Evolutionary conservation across 2,329 filamentous ascomycete genomes (phyloP), one percentile per base, ranked within the genome.

Genomic region (Escovopsis weberi): DNA sequence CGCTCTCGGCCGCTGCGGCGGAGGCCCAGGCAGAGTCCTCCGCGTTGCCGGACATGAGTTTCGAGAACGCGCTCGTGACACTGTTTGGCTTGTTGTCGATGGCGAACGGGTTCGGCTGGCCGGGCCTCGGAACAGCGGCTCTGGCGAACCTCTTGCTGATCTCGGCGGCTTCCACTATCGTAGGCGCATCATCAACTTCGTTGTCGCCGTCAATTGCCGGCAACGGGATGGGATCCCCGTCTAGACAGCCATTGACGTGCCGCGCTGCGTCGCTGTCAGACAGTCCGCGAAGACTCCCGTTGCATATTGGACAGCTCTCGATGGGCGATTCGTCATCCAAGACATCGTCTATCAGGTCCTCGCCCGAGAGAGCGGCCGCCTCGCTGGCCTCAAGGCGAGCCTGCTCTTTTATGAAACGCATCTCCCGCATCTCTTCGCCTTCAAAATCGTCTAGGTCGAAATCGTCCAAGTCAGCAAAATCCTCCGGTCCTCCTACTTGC

Each of bases 211-310:
- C 45, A 26, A 51, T 49, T 32, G 54, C 53, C 6, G 62, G 72
- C 12, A 82, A 53, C 2, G 80, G 72, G 37, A 77, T 72, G 5
- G 82, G 74, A 38, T 82, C 82, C 2, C 86, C 86, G 57, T 98
- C 91, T 2, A 98, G 69, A 60, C 91, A 98, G 9, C 80, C 78
- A 58, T 98, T 98, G 50, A 98, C 91, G 59, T 98, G 91, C 2
- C 81, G 64, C 6, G 82, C 83, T 9, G 80, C 82, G 51, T 89
- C 75, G 56, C 87, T 76, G 46, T 63, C 56, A 43, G 66, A 74
- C 11, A 80, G 58, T 0, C 77, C 79, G 12, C 59, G 62, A 32
- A 95, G 66, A 48, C 63, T 76, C 2, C 68, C 67, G 51, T 73
- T 75, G 59, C 91, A 96, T 26, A 96, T 79, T 1, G 89, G 89